Evolutionary conservation across 2,329 filamentous ascomycete genomes (phyloP).

Genomic region (Calonectria montana): DNA sequence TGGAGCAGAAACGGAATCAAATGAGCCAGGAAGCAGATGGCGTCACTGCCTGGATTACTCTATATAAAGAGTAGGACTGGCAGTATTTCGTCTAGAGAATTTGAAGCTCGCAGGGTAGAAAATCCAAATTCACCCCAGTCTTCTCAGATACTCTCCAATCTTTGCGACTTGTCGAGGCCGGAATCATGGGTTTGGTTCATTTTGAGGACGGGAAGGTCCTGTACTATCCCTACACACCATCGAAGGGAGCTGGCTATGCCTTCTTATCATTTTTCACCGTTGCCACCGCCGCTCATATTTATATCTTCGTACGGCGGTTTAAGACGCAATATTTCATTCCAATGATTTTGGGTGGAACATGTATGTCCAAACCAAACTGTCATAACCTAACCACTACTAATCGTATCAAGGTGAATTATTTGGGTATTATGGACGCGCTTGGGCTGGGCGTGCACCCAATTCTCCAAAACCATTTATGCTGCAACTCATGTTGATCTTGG

Average conservation of each 20-base stretch:
- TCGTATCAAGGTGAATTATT: constrained; percentile 17
- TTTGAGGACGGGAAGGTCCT: constrained; percentile 15
- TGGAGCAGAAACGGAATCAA: neutral
- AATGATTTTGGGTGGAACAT: constrained; percentile 8
- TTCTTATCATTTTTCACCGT: neutral
- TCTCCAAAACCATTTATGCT: constrained; percentile 26
- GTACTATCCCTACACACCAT: constrained; percentile 10
- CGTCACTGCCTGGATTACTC: neutral
- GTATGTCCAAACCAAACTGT: neutral
- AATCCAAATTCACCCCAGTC: neutral
- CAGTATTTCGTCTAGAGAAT: neutral
- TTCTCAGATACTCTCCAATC: neutral
- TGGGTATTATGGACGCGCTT: constrained; percentile 23
- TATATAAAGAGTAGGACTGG: neutral
- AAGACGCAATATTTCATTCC: neutral
- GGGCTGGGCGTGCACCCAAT: constrained; percentile 18
- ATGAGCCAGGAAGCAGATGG: neutral
- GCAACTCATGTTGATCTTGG: constrained; percentile 30
- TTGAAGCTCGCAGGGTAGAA: neutral
- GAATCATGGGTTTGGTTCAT: constrained; percentile 1
- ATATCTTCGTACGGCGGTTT: neutral
- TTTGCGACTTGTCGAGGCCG: neutral
- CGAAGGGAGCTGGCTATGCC: neutral
- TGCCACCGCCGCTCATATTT: neutral
- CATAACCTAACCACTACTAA: neutral